A percentile compares a stretch with the other conserved stretches of the same genome.
Evolutionary conservation across 2,329 filamentous ascomycete genomes (phyloP).

Genomic region (Botrytis tulipae): DNA sequence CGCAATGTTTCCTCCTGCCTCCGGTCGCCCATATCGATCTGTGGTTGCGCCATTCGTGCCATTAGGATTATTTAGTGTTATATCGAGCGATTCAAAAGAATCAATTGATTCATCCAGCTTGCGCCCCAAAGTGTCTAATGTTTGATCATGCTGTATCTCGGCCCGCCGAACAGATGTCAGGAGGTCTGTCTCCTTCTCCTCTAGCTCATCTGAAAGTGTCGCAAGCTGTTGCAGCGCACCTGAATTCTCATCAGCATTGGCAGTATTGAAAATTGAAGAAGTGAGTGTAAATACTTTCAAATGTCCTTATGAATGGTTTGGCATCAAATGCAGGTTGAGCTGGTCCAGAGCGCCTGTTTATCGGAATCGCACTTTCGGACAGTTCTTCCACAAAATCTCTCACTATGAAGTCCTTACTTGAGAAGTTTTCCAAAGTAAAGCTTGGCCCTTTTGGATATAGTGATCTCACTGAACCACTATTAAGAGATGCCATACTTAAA

Average conservation of each 20-base stretch:
- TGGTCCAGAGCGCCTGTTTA: conserved; percentile 73
- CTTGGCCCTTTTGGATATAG: conserved; percentile 76
- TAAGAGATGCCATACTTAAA: conserved; percentile 33
- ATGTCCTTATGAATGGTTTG: conserved; percentile 93
- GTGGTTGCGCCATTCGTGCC: conserved; percentile 44
- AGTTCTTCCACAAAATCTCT: conserved; percentile 95
- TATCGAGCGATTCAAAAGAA: conserved; percentile 86
- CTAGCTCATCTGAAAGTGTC: conserved; percentile 75
- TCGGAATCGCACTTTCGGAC: conserved; percentile 78
- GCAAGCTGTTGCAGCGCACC: conserved; percentile 67
- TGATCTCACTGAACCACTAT: conserved; percentile 38
- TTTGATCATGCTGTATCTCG: conserved; percentile 88
- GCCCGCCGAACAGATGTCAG: conserved; percentile 86
- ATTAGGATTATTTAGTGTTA: conserved; percentile 67
- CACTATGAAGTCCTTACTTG: conserved; percentile 91
- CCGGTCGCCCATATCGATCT: conserved; percentile 48
- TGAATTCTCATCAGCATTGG: conserved; percentile 40
- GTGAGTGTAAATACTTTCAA: conserved; percentile 61
- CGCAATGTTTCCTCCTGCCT: conserved; percentile 77
- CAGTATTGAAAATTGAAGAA: not conserved
- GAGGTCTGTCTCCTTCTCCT: conserved; percentile 86
- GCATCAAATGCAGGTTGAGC: conserved; percentile 75
- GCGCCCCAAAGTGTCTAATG: conserved; percentile 78
- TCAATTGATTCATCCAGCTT: conserved; percentile 91
- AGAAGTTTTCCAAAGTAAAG: conserved; percentile 87